Base-by-base conservation (phyloP, 257 asterid species). In the Solanum acaule region DNA sequence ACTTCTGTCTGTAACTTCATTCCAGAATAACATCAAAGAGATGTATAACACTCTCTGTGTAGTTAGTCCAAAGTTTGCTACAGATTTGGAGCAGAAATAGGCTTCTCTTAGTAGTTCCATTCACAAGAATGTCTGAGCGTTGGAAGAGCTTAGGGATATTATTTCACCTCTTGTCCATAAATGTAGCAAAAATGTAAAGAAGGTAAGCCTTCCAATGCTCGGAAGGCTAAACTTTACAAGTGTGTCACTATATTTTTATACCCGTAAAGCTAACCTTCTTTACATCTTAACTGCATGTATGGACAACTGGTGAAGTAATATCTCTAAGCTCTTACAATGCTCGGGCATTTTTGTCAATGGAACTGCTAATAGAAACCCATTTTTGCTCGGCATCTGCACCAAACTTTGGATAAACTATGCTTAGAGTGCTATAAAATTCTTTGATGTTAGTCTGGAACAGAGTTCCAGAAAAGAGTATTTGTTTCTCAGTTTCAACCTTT, bases 401-500 rank as follows among this genome's bases (percentile, higher is more conserved):
- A 59, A 96, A 92, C 44, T 81, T 49, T 1, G 63, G 10, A 52
- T 16, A 15, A 52, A 52, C 63, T 52, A 52, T 16, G 8, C 63
- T 15, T 6, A 52, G n/a, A 18, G n/a, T 52, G 71, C 92, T 96
- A 91, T 89, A 90, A 31, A 96, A 91, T 93, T 95, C 96, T 0
- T 70, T 34, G 10, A 94, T 92, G 71, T 93, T 94, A 89, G 94
- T 96, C 93, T 96, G 98, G 40, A 96, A 96, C 0, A 92, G 98
- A 10, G 98, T 96, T 14, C 98, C 99, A 2, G 98, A 96, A 3
- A 96, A 88, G 33, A 96, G 93, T 25, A 94, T 89, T 14, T 92
- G 94, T 56, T 96, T 88, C 29, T 86, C 77, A 0, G 97, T 95
- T 22, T 89, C 84, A 18, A 92, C 89, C 35, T 89, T 88, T 13